Percentiles rank a stretch among this genome's conserved stretches.
Conservation (phyloP, 2,329 filamentous ascomycete genomes). For the Chaetomium strumarium region DNA sequence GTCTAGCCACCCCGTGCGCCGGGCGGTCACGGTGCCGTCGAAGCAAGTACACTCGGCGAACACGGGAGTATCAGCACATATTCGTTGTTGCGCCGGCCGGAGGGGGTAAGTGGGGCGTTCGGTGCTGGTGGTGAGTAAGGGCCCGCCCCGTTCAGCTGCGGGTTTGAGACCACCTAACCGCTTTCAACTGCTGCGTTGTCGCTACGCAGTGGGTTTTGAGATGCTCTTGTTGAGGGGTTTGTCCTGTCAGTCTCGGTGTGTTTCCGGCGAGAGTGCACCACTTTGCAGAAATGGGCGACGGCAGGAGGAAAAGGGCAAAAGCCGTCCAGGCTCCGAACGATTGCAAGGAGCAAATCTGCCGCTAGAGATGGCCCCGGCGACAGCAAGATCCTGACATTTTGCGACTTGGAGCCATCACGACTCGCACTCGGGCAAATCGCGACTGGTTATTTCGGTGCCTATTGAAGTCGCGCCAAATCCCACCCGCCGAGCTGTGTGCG, state of each 20-base stretch:
- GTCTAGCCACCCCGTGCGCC: background rate
- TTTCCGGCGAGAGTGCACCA: no score
- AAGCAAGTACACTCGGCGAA: background rate
- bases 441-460: slow-evolving; percentile 25
- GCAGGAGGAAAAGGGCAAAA: background rate
- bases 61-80: background rate
- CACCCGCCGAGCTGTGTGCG: background rate
- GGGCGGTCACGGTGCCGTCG: background rate
- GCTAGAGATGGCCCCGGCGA: background rate
- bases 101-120: background rate
- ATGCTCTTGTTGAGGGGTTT: background rate
- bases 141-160: background rate
- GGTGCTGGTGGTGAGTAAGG: background rate
- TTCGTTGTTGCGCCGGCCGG: background rate
- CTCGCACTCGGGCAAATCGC: background rate
- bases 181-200: background rate
- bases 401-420: slow-evolving; percentile 6
- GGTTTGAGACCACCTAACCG: background rate
- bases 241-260: no score
- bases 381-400: background rate
- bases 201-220: background rate
- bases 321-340: background rate
- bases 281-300: background rate
- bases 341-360: background rate
- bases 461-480: slow-evolving; percentile 5